Evolutionary conservation across 73 alveolate species (phyloP).

Genomic region (Paramecium primaurelia): DNA sequence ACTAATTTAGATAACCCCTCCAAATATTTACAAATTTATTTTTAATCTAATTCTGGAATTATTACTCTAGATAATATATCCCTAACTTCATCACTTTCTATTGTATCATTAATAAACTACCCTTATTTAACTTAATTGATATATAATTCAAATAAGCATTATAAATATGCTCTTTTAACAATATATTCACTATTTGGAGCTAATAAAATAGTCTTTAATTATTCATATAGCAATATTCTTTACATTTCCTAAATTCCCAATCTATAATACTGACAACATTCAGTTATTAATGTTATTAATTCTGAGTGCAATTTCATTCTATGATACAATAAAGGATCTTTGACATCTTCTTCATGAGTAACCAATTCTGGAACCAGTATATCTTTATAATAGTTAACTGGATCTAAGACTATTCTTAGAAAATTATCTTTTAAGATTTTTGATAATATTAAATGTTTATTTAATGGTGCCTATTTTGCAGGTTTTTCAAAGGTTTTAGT

Average conservation of each 20-base stretch:
- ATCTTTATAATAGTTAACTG: neutral
- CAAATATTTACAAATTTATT: conserved; percentile 14
- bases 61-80: conserved; percentile 50
- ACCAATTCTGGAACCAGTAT: neutral
- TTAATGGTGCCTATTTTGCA: neutral
- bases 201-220: conserved; percentile 29
- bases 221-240: conserved; percentile 49
- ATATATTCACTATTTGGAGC: neutral
- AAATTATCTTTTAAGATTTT: neutral
- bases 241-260: conserved; percentile 57
- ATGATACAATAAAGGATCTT: neutral
- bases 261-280: conserved; percentile 43
- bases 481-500: conserved; percentile 28
- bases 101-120: conserved; percentile 6
- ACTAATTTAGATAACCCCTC: conserved; percentile 20
- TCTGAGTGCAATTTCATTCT: neutral
- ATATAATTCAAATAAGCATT: conserved; percentile 56
- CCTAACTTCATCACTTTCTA: conserved; percentile 36
- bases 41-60: conserved; percentile 49
- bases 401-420: conserved; percentile 22
- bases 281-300: neutral
- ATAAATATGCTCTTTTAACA: conserved; percentile 43
- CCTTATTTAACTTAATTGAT: conserved; percentile 48
- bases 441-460: conserved; percentile 45
- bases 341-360: neutral